phyloP scores from a whole-genome alignment of 805 yeast genomes.

The Starmerella stellata region DNA sequence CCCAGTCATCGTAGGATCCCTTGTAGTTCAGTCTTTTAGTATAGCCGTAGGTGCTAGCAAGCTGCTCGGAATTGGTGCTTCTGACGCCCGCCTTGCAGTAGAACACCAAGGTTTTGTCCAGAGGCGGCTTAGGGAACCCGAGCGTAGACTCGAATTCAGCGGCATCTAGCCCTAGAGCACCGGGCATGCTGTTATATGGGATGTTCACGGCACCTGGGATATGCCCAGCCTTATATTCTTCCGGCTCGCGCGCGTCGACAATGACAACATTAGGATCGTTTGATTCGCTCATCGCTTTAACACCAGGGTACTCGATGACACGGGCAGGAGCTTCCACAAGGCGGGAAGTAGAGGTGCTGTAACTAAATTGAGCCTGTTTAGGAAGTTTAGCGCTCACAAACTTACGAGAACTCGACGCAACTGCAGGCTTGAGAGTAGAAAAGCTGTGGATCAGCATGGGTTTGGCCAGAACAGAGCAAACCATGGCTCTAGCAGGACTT shows the following conservation, averaged over 20 bases:
- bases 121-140: conserved; percentile 62
- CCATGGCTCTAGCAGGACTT: too few species aligned
- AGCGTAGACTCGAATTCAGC: conserved; percentile 69
- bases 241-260: conserved; percentile 86
- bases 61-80: conserved; percentile 74
- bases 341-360: conserved; percentile 3
- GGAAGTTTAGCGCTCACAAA: too few species aligned
- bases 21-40: conserved; percentile 63
- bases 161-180: conserved; percentile 61
- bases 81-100: conserved; percentile 89
- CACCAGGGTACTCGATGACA: conserved; percentile 34
- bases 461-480: too few species aligned
- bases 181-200: conserved; percentile 81
- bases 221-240: conserved; percentile 52
- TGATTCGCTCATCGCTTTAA: conserved; percentile 30
- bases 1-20: conserved; percentile 84
- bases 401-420: too few species aligned
- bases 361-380: too few species aligned
- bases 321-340: conserved; percentile 30
- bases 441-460: too few species aligned
- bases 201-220: conserved; percentile 75
- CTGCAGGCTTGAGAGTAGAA: too few species aligned
- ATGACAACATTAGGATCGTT: conserved; percentile 36
- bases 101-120: conserved; percentile 58
- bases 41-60: conserved; percentile 83